Percentiles rank a stretch among this genome's conserved stretches.
Conservation (phyloP, 106 monocot species). For the Hemerocallis citrina region DNA sequence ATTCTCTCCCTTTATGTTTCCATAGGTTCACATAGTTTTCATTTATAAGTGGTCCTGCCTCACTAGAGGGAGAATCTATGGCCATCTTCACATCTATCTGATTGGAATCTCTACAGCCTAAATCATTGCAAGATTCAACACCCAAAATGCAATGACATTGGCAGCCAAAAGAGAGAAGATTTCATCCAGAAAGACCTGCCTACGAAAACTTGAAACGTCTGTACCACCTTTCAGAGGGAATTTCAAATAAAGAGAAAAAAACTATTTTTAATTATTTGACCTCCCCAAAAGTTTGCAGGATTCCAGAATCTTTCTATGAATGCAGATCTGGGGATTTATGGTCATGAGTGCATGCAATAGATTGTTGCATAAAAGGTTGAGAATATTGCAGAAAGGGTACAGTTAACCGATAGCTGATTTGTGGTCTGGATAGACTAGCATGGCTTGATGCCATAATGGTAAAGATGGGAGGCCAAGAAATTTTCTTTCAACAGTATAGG, state of each 20-base stretch:
- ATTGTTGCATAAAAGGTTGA: conserved; percentile 1
- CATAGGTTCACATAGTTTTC: conserved; percentile 4
- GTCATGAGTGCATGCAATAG: not conserved
- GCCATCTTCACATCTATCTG: conserved; percentile 6
- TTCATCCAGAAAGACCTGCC: not conserved
- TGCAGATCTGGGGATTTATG: not conserved
- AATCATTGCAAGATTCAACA: conserved; percentile 1
- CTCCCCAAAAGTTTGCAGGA: not conserved
- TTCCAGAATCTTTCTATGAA: not conserved
- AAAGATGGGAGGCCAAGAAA: not conserved
- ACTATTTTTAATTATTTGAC: not conserved
- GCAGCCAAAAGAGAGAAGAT: not conserved
- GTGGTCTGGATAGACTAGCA: not conserved
- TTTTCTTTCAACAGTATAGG: not conserved
- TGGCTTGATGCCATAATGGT: not conserved
- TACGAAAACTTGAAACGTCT: not conserved
- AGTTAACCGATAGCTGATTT: conserved; percentile 1
- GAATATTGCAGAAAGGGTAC: conserved; percentile 1
- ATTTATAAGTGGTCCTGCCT: not conserved
- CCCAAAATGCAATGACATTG: not conserved
- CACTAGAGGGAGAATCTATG: conserved; percentile 1
- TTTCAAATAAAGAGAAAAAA: not conserved
- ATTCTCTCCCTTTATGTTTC: not conserved
- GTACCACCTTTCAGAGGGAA: not conserved
- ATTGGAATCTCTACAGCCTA: conserved; percentile 1